Conservation (phyloP, 208 protist genomes). For the Crithidia sp. region DNA sequence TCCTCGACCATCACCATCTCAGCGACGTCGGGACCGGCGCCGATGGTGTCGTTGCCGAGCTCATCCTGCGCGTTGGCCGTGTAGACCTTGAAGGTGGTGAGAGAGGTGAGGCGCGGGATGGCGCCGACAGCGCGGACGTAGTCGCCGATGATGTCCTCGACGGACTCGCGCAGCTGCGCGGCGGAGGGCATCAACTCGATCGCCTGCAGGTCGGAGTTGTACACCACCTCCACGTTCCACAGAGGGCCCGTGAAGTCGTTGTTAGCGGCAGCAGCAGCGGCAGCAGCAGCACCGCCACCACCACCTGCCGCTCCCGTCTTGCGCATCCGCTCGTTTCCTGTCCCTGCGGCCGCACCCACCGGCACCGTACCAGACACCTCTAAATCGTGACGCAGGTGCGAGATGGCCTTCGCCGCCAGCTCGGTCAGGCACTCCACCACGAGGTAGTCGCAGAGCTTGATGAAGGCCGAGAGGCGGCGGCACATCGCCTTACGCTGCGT, state of each 20-base stretch:
- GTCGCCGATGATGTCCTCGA: conserved; percentile 90
- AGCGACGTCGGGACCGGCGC: conserved; percentile 83
- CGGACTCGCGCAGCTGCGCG: conserved; percentile 67
- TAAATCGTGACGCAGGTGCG: conserved; percentile 73
- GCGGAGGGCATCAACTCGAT: conserved; percentile 81
- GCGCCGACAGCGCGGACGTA: conserved; percentile 90
- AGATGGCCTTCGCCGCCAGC: conserved; percentile 83
- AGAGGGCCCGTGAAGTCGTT: conserved; percentile 63
- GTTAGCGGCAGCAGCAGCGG: conserved; percentile 5
- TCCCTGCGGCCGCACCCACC: not conserved
- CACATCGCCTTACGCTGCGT: conserved; percentile 92
- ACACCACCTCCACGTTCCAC: conserved; percentile 83
- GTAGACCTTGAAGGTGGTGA: conserved; percentile 93
- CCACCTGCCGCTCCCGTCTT: conserved; percentile 1
- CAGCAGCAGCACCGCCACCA: not conserved
- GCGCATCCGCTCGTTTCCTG: conserved; percentile 6
- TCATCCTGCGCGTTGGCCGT: conserved; percentile 78
- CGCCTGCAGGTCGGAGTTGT: conserved; percentile 63
- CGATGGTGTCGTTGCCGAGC: conserved; percentile 55
- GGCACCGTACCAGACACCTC: conserved; percentile 53
- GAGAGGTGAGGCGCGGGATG: conserved; percentile 82
- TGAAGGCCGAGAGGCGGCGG: conserved; percentile 93
- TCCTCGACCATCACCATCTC: conserved; percentile 93
- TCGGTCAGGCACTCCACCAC: conserved; percentile 90
- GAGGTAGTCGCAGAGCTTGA: conserved; percentile 95